Base-by-base conservation (phyloP, 495 filamentous ascomycete species). In the Penicillium argentinense region DNA sequence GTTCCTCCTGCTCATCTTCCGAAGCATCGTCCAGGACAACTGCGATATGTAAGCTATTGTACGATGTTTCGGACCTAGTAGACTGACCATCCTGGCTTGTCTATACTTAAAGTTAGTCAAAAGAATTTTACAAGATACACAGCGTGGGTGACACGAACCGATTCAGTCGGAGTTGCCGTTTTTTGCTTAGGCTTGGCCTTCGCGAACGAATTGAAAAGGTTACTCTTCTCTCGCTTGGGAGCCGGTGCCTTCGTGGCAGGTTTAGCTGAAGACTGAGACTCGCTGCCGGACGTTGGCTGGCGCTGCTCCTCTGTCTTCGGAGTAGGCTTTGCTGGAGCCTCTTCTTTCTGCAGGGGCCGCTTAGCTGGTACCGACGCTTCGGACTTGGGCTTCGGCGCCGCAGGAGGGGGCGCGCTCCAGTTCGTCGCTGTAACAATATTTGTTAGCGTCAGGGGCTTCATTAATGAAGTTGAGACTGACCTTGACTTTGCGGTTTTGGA, bases 201-300 rank as follows among this genome's bases (percentile, higher is more conserved):
- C 5, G 89, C 86, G 62, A 95, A 95, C 1, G 90, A 86, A 54
- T 85, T 87, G 66, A 93, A 90, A 19, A 96, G 80, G 45, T 79
- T 82, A 12, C 80, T 77, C 56, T 75, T 69, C 56, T 84, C 80
- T 13, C 77, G 77, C 61, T 89, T 88, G 9, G 78, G 45, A 2
- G 77, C 54, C 12, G 73, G 63, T 28, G 69, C 49, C 48, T 72
- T 62, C 47, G 49, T 39, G 36, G 57, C 47, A 28, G 68, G 42
- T 36, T 72, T 79, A 34, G 56, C 26, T 26, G 67, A 62, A 21
- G 62, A 41, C 22, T 66, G 51, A 21, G 65, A 59, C 32, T 47
- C 54, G 22, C 52, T 54, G 14, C 46, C 39, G 2, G 62, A 46
- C 24, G 59, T 25, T 28, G 56, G 46, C 30, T 63, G 62, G 12